These are phyloP conservation scores for Mortierella sp. DNA, from an alignment of 371 early-diverging fungal species.

Conservation along the genomic window DNA sequence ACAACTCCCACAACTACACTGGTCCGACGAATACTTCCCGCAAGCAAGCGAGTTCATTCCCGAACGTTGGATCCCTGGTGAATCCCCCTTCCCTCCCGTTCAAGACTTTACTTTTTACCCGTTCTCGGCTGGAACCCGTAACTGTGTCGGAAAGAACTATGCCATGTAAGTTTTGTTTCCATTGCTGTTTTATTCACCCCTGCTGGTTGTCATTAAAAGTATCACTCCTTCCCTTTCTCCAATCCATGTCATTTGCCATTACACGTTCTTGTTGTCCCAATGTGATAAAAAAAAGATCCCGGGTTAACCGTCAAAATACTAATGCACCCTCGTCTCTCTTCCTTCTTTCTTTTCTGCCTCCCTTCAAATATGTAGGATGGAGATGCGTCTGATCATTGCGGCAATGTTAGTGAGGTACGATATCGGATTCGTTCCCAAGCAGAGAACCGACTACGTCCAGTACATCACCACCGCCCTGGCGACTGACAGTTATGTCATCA, in stretches of 20 bases:
- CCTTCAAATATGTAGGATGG: conserved; percentile 27
- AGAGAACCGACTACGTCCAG: conserved; percentile 44
- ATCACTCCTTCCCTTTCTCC: too few relatives aligned
- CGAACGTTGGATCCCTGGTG: conserved; percentile 40
- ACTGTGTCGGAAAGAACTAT: conserved; percentile 59
- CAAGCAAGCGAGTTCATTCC: conserved; percentile 30
- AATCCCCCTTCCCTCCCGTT: conserved; percentile 35
- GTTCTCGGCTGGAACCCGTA: conserved; percentile 53
- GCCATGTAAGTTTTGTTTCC: conserved; percentile 21
- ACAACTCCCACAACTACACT: conserved; percentile 26
- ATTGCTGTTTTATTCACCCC: too few relatives aligned
- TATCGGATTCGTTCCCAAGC: conserved; percentile 25
- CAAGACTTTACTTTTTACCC: conserved; percentile 49
- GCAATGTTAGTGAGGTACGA: conserved; percentile 31
- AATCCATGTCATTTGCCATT: too few relatives aligned
- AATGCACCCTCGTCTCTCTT: too few relatives aligned
- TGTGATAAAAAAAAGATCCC: too few relatives aligned
- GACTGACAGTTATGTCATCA: conserved; percentile 45
- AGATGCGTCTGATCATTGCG: conserved; percentile 49
- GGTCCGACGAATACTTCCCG: conserved; percentile 32
- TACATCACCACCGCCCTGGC: conserved; percentile 44
- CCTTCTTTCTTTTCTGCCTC: too few relatives aligned
- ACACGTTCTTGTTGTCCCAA: too few relatives aligned
- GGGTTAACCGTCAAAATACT: too few relatives aligned
- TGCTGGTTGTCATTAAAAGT: too few relatives aligned